Evolutionary conservation across 257 asterid species (phyloP).

Genomic region (Forsythia suspensa): DNA sequence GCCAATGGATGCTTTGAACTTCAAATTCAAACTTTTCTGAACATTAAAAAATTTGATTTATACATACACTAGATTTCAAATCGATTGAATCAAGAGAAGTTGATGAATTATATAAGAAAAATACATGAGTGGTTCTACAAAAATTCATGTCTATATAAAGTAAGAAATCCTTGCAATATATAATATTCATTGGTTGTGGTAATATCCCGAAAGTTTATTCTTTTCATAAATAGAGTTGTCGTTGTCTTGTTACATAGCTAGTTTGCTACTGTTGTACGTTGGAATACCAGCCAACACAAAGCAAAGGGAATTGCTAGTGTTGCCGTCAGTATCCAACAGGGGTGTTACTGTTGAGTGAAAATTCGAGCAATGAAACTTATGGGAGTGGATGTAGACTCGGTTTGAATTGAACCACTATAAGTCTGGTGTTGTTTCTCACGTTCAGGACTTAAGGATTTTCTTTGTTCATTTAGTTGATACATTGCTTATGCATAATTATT

Average conservation of each 20-base stretch:
- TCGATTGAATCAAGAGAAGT: not conserved
- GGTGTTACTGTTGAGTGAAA: not conserved
- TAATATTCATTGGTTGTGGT: not conserved
- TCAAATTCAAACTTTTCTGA: too few relatives aligned
- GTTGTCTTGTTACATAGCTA: not conserved
- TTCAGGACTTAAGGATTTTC: not conserved
- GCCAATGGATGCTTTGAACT: not conserved
- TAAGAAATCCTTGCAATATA: not conserved
- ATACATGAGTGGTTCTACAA: not conserved
- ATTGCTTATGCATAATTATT: not conserved
- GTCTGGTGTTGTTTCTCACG: not conserved
- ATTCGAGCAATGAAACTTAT: not conserved
- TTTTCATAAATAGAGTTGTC: not conserved
- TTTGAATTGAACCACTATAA: not conserved
- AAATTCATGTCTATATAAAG: not conserved
- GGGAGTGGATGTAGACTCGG: not conserved
- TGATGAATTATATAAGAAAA: not conserved
- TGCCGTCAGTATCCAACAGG: not conserved
- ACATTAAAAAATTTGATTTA: not conserved
- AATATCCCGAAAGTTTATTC: not conserved
- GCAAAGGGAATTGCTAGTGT: not conserved
- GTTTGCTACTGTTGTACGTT: not conserved
- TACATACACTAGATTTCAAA: not conserved
- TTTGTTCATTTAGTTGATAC: too few relatives aligned
- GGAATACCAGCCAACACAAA: not conserved